Conservation (phyloP, 148 eudicot genomes). For the Rhododendron vialii region DNA sequence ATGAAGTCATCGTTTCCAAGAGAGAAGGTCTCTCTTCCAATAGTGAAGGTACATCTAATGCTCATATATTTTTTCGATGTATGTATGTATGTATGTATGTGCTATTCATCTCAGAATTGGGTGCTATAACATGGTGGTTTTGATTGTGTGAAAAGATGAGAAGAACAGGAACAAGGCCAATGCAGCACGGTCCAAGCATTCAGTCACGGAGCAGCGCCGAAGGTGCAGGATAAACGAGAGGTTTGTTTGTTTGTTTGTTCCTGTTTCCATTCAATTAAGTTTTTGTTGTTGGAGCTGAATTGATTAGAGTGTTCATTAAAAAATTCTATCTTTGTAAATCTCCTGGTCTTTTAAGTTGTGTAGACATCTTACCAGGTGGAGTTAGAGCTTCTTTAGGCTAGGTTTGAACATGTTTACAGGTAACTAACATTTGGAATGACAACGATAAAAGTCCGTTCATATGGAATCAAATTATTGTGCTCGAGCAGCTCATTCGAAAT, state of each 20-base stretch:
- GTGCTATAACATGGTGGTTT: background rate
- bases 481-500: background rate
- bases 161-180: constrained; percentile 67
- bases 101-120: background rate
- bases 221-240: constrained; percentile 98
- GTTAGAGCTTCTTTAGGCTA: background rate
- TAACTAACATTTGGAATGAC: background rate
- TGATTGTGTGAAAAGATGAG: constrained; percentile 40
- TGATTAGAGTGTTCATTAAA: background rate
- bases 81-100: background rate
- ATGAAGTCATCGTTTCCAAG: constrained; percentile 40
- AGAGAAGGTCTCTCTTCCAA: constrained; percentile 35
- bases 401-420: background rate
- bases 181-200: constrained; percentile 78
- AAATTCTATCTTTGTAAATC: too few relatives aligned
- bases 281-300: background rate
- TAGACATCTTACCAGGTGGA: background rate
- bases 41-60: constrained; percentile 34
- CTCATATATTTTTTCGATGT: too few relatives aligned
- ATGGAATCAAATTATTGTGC: background rate
- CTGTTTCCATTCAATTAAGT: background rate
- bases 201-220: constrained; percentile 89
- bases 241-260: constrained; percentile 39
- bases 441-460: background rate
- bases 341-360: background rate